Evolutionary conservation across 192 early-diverging fungal species (phyloP).

Genomic region (Coemansia sp.): DNA sequence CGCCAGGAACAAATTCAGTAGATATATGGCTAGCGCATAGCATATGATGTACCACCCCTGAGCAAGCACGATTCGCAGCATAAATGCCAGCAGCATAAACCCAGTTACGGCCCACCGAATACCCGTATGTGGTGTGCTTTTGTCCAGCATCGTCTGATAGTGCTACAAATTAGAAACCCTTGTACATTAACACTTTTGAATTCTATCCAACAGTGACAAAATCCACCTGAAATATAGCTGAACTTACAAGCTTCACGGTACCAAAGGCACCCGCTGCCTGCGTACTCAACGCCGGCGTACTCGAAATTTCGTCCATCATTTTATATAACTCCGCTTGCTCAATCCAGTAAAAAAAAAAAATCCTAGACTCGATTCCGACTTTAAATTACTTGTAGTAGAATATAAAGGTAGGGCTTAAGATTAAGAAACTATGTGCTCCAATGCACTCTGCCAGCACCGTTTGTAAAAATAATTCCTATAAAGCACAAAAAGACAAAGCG

Average conservation of each 20-base stretch:
- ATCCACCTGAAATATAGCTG: neutral
- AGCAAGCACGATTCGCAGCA: constrained; percentile 72
- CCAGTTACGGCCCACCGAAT: constrained; percentile 76
- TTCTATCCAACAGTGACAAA: neutral
- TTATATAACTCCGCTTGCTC: neutral
- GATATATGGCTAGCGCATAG: constrained; percentile 91
- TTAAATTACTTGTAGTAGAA: too few species aligned
- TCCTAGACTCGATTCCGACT: too few species aligned
- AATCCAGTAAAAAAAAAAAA: too few species aligned
- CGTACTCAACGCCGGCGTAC: constrained; percentile 45
- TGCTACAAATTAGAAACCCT: constrained; percentile 48
- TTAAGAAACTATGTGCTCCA: too few species aligned
- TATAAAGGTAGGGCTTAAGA: too few species aligned
- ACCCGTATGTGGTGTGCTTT: constrained; percentile 69
- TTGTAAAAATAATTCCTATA: neutral
- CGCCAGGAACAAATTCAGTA: constrained; percentile 91
- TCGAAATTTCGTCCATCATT: constrained; percentile 50
- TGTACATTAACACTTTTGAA: neutral
- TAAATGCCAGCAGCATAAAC: constrained; percentile 61
- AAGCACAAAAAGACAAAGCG: neutral
- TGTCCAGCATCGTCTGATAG: constrained; percentile 79
- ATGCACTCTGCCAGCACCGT: too few species aligned
- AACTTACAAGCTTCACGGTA: constrained; percentile 27
- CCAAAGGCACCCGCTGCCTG: constrained; percentile 40
- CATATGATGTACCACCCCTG: constrained; percentile 97